Base-by-base conservation (phyloP, 306 rosid genomes). In the Lagenaria siceraria region DNA sequence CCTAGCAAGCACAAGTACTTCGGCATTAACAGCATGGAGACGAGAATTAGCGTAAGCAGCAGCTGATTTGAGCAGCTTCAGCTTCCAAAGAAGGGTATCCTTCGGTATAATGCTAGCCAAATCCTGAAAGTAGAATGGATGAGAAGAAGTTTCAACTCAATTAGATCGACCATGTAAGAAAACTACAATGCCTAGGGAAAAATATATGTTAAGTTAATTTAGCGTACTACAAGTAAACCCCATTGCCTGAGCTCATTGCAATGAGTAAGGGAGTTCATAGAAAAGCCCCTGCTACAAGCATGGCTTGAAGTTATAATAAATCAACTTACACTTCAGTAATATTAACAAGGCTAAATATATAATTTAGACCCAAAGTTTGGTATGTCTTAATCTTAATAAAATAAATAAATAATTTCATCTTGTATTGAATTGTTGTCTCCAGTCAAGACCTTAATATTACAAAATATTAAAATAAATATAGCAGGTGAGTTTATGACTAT, bases 1-100 rank as follows among this genome's bases (percentile, higher is more conserved):
- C 99, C 99, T 95, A 65, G 99, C 92, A 73, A 95, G 87, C 80
- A 95, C 90, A 52, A 95, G 97, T 7, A 95, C 98, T 90, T 95
- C 97, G 19, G 97, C 97, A 87, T 85, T 88, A 73, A 95, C 91
- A 69, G 99, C 97, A 87, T 92, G 97, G 58, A 92, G 97, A 78
- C 96, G 98, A 6, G 99, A 95, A 83, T 90, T 95, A 59, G 97
- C 85, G 82, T 92, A 92, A 25, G 96, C 90, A 81, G 99, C 91
- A 78, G 93, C 97, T 80, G 93, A 88, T 79, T 88, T 88, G 69
- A 92, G 89, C 87, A 96, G 92, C 89, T 92, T 87, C 85, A 92
- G 85, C 88, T 92, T 96, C 99, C 99, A 95, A 40, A 89, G 87
- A 90, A 95, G 93, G 69, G 92, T 84, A 35, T 86, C 89, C 81